Base-by-base conservation (phyloP, 2,329 filamentous ascomycete genomes). In the Colletotrichum lupini region DNA sequence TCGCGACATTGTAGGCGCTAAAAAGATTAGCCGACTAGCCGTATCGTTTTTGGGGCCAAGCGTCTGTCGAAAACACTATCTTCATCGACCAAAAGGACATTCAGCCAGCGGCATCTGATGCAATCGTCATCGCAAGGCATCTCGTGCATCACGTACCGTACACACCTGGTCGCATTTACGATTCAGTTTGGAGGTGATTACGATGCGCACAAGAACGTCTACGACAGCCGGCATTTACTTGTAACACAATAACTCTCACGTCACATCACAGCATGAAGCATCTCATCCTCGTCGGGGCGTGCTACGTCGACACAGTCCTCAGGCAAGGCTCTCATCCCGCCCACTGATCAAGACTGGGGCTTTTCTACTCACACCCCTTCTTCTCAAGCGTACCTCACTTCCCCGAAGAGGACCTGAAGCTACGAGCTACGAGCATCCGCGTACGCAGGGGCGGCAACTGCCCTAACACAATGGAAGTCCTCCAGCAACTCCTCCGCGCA, bases 391-490 rank as follows among this genome's bases (percentile, higher is more conserved):
- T 94, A 42, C 89, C 92, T 3, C 83, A 90, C 78, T 94, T 90
- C 79, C 93, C 93, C 1, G 81, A 82, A 7, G 93, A 95, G 82
- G 93, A 95, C 83, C 87, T 90, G 60, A 95, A 95, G 81, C 85
- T 94, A 53, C 91, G 93, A 37, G 92, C 93, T 22, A 88, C 88
- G 2, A 85, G 79, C 28, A 80, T 93, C 67, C 82, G 84, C 46
- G 87, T 87, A 56, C 89, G 93, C 35, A 88, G 92, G 30, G 93
- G 93, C 65, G 93, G 93, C 37, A 95, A 95, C 80, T 91, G 91
- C 75, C 88, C 91, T 28, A 95, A 95, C 79, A 89, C 90, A 4
- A 87, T 94, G 42, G 88, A 94, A 79, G 92, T 95, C 9, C 83
- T 95, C 30, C 87, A 90, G 74, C 92, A 95, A 79, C 86, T 94